Evolutionary conservation across 352 stramenopile species (phyloP).

Genomic region (Globisporangium irregulare): DNA sequence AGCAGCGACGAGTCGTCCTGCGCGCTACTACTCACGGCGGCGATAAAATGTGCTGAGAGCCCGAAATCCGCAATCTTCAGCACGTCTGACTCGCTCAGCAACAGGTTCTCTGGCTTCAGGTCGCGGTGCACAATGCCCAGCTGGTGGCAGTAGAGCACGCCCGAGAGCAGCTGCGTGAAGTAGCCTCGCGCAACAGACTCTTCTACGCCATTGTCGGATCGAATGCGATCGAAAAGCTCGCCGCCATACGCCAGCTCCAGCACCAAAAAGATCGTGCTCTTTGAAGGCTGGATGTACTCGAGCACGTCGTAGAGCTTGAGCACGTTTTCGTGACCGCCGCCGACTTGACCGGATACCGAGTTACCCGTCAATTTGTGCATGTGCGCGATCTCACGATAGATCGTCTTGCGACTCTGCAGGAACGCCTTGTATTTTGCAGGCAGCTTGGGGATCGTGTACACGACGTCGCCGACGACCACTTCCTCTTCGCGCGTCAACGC

Average conservation of each 20-base stretch:
- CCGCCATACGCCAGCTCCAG: conserved; percentile 89
- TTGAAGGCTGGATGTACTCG: conserved; percentile 93
- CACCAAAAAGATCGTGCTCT: conserved; percentile 93
- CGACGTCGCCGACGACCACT: conserved; percentile 31
- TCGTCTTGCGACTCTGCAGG: conserved; percentile 88
- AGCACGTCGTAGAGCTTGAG: conserved; percentile 96
- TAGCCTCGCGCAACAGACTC: conserved; percentile 82
- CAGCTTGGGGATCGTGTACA: conserved; percentile 78
- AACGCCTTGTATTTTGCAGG: conserved; percentile 93
- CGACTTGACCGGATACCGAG: conserved; percentile 65
- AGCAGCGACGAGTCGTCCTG: conserved; percentile 26
- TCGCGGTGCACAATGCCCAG: conserved; percentile 94
- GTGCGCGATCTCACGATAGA: conserved; percentile 95
- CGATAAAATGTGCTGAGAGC: conserved; percentile 91
- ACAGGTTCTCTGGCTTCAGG: conserved; percentile 96
- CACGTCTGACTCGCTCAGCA: conserved; percentile 88
- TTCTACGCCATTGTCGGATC: conserved; percentile 75
- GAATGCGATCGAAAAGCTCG: conserved; percentile 93
- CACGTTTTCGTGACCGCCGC: conserved; percentile 92
- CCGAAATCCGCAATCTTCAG: conserved; percentile 96
- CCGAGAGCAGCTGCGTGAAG: conserved; percentile 87
- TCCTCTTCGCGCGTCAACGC: conserved; percentile 19
- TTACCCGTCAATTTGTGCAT: conserved; percentile 92
- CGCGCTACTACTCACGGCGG: conserved; percentile 46
- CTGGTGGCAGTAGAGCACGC: conserved; percentile 90